These are phyloP conservation scores for Penicilliopsis zonata DNA, from an alignment of 495 filamentous ascomycete species.

Conservation along the genomic window DNA sequence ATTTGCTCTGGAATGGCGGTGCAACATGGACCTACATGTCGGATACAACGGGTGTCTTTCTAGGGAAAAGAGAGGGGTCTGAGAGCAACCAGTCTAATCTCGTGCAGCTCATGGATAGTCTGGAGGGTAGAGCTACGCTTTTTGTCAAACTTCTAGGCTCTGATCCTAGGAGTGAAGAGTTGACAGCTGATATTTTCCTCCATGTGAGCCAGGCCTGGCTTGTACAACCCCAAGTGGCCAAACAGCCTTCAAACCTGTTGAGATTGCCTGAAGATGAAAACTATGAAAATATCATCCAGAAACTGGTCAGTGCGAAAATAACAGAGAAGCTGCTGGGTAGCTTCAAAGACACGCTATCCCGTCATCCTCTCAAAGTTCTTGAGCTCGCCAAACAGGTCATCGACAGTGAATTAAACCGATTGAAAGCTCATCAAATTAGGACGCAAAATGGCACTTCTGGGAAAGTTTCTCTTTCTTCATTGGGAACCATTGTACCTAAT, in stretches of 20 bases:
- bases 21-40: constrained; percentile 33
- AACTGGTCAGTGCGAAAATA: constrained; percentile 48
- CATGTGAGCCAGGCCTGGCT: constrained; percentile 54
- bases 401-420: constrained; percentile 20
- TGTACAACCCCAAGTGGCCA: constrained; percentile 11
- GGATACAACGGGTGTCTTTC: constrained; percentile 19
- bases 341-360: constrained; percentile 55
- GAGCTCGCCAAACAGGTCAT: constrained; percentile 50
- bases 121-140: constrained; percentile 29
- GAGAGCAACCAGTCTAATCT: constrained; percentile 15
- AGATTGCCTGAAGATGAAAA: constrained; percentile 15
- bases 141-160: constrained; percentile 43
- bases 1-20: constrained; percentile 41
- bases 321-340: constrained; percentile 55
- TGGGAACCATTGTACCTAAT: constrained; percentile 22
- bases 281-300: constrained; percentile 26
- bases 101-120: constrained; percentile 24
- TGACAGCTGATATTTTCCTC: constrained; percentile 51
- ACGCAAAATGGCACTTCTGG: constrained; percentile 1
- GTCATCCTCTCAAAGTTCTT: constrained; percentile 48
- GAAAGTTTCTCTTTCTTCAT: constrained; percentile 24
- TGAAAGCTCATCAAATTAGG: constrained; percentile 2
- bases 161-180: constrained; percentile 39
- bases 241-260: constrained; percentile 11
- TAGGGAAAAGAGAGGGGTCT: constrained; percentile 13